Conservation (phyloP, 2,329 filamentous ascomycete genomes). For the Penicillium decumbens region DNA sequence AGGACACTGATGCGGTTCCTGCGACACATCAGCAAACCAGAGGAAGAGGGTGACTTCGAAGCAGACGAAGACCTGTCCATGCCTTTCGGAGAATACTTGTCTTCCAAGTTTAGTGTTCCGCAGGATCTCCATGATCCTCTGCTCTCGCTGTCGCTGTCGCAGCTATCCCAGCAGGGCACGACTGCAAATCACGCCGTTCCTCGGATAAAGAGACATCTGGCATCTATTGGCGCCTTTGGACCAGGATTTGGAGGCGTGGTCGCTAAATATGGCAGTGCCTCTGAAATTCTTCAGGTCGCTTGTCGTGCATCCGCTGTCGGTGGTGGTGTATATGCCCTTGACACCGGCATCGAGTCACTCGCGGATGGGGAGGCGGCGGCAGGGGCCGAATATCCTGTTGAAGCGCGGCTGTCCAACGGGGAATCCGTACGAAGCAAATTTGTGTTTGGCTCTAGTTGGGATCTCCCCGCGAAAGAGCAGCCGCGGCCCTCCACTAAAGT, state of each 20-base stretch:
- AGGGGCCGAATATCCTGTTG: constrained; percentile 20
- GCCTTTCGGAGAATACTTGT: constrained; percentile 46
- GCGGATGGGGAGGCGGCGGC: constrained; percentile 9
- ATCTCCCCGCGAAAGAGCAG: constrained; percentile 28
- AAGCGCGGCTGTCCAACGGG: constrained; percentile 35
- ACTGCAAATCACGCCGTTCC: constrained; percentile 66
- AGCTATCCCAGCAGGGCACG: constrained; percentile 52
- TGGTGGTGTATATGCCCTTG: constrained; percentile 83
- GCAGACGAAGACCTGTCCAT: constrained; percentile 52
- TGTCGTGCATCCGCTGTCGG: constrained; percentile 89
- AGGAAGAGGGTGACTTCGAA: constrained; percentile 52
- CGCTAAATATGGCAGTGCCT: constrained; percentile 86
- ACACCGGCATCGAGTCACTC: constrained; percentile 56
- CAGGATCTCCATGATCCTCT: constrained; percentile 61
- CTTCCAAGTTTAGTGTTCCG: constrained; percentile 62
- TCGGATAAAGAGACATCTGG: constrained; percentile 71
- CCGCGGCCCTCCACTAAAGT: constrained; percentile 36
- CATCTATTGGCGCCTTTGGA: constrained; percentile 82
- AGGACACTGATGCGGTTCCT: constrained; percentile 88
- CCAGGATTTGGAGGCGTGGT: constrained; percentile 84
- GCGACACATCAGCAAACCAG: constrained; percentile 68
- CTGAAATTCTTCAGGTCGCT: constrained; percentile 84
- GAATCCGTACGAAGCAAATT: constrained; percentile 36
- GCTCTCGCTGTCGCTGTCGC: constrained; percentile 68
- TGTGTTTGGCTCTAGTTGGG: constrained; percentile 37